Evolutionary conservation across 768 basidiomycete genomes (phyloP), one percentile per base, ranked within the genome.

Genomic region (Lactarius pseudohatsudake): DNA sequence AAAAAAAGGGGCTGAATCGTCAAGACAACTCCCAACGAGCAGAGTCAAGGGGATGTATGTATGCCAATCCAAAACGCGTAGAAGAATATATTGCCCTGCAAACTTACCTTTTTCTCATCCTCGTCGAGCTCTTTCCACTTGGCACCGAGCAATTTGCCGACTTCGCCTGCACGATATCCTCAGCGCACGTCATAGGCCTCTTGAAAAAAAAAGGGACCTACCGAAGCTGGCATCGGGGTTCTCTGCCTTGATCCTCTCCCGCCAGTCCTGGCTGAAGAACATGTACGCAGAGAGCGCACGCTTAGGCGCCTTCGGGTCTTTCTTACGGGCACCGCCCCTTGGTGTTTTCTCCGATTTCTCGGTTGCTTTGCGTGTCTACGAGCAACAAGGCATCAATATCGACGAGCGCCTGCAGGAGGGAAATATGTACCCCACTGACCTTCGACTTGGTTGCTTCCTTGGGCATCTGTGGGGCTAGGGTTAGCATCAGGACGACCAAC

Each of bases 221-320:
- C 95, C 96, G 74, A 98, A 98, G 64, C 89, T 84, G 34, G 93
- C 94, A 66, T 95, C 93, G 58, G 96, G 96, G 81, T 98, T 96
- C 81, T 97, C 94, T 65, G 85, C 75, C 87, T 96, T 96, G 84
- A 98, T 92, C 76, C 91, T 86, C 79, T 96, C 91, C 75, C 96
- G 86, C 92, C 93, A 91, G 77, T 94, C 96, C 77, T 95, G 92
- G 72, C 87, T 89, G 84, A 98, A 98, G 90, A 95, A 95, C 96
- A 98, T 97, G 82, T 97, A 98, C 47, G 96, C 94, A 36, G 95
- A 97, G 56, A 97, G 84, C 0, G 93, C 91, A 62, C 95, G 87
- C 81, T 98, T 97, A 68, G 94, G 94, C 55, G 89, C 86, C 77
- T 90, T 90, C 68, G 85, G 86, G 76, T 94, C 88, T 79, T 92